Percentiles rank a stretch among this genome's conserved stretches.
Evolutionary conservation across 345 rosid genomes (phyloP).

Genomic region (Citrus inodora): DNA sequence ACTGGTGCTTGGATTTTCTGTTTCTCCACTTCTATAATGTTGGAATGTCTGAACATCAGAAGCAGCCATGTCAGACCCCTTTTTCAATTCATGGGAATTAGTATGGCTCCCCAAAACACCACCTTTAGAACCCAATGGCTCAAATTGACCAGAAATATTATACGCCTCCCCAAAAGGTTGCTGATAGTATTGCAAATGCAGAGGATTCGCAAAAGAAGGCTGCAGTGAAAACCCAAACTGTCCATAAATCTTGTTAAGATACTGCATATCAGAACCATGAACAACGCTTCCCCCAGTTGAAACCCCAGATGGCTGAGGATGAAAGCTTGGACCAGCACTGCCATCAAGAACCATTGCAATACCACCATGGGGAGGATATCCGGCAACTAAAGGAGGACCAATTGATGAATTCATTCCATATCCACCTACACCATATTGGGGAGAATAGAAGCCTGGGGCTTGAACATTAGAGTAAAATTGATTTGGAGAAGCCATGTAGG

Average conservation of each 20-base stretch:
- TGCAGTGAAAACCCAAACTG: constrained; percentile 41
- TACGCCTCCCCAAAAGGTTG: constrained; percentile 40
- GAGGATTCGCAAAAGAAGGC: constrained; percentile 37
- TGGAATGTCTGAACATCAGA: constrained; percentile 31
- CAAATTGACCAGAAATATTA: constrained; percentile 34
- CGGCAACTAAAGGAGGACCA: constrained; percentile 41
- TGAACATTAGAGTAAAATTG: constrained; percentile 39
- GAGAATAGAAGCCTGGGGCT: constrained; percentile 30
- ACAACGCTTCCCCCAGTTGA: constrained; percentile 34
- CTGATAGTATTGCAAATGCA: constrained; percentile 47
- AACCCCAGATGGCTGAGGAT: constrained; percentile 34
- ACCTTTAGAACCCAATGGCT: constrained; percentile 28
- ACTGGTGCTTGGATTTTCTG: constrained; percentile 23
- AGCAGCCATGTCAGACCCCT: constrained; percentile 25
- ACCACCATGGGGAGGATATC: constrained; percentile 45
- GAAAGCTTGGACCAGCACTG: constrained; percentile 28
- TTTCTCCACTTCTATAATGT: constrained; percentile 28
- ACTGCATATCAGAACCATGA: constrained; percentile 45
- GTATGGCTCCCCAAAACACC: constrained; percentile 31
- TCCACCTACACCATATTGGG: constrained; percentile 48
- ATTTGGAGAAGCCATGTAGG: constrained; percentile 41
- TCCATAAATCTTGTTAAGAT: constrained; percentile 39
- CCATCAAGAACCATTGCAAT: constrained; percentile 38
- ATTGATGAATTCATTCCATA: constrained; percentile 34
- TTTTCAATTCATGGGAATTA: constrained; percentile 28